Evolutionary conservation across 768 basidiomycete species (phyloP).

Genomic region (Butyriboletus loyo): DNA sequence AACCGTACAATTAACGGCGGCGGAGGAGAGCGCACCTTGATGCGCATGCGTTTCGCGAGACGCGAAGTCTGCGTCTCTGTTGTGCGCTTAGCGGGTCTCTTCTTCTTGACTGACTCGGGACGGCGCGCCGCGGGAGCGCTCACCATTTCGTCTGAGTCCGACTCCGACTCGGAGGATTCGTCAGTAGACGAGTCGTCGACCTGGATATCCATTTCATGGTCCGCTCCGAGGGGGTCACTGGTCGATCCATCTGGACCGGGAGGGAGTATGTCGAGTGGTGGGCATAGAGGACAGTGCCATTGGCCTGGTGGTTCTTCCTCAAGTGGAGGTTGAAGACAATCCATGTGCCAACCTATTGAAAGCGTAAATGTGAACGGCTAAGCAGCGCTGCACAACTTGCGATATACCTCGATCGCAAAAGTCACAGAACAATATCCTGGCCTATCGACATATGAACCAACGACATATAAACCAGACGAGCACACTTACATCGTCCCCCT

Average conservation of each 20-base stretch:
- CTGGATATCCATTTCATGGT: conserved; percentile 33
- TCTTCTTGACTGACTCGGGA: conserved; percentile 26
- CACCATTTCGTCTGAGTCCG: conserved; percentile 25
- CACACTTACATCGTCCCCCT: conserved; percentile 82
- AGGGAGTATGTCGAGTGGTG: conserved; percentile 26
- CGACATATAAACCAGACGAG: conserved; percentile 9
- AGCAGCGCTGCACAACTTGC: conserved; percentile 5
- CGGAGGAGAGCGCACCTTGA: conserved; percentile 35
- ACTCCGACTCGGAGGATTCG: conserved; percentile 31
- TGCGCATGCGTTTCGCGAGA: conserved; percentile 46
- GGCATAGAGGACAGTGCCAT: conserved; percentile 75
- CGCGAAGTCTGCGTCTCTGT: conserved; percentile 25
- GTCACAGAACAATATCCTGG: conserved; percentile 87
- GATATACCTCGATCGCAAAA: conserved; percentile 80
- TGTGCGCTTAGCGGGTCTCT: conserved; percentile 27
- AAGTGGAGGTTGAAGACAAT: conserved; percentile 73
- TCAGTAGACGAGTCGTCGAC: conserved; percentile 35
- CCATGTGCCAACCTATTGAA: conserved; percentile 74
- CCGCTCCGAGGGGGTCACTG: conserved; percentile 23
- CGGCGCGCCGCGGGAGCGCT: conserved; percentile 12
- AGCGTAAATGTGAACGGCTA: conserved; percentile 1
- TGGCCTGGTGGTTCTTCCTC: conserved; percentile 67
- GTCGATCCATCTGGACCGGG: conserved; percentile 26
- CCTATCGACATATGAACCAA: conserved; percentile 43
- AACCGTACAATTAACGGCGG: conserved; percentile 47